phyloP scores from a whole-genome alignment of 2,329 filamentous ascomycete genomes.

The Monosporascus sp. region DNA sequence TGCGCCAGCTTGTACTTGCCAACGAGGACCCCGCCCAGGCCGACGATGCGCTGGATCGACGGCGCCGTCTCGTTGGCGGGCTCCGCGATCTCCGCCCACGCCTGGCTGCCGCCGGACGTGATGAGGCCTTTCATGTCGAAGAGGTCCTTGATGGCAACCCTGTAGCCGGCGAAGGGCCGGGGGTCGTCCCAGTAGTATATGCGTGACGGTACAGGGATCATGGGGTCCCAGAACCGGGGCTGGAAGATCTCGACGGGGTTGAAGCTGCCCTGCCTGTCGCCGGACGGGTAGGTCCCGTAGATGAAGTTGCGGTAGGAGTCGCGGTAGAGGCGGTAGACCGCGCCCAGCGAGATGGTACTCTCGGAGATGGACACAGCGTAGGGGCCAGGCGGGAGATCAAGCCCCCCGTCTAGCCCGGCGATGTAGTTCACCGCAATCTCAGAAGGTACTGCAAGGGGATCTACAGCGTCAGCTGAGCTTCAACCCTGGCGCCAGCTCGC shows the following conservation, averaged over 20 bases:
- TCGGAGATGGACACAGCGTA: constrained; percentile 13
- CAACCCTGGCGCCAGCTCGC: too few relatives aligned
- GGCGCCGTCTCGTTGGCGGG: constrained; percentile 23
- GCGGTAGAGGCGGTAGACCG: constrained; percentile 18
- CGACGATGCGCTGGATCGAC: constrained; percentile 26
- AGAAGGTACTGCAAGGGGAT: background rate
- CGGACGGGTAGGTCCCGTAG: constrained; percentile 18
- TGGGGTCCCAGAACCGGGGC: constrained; percentile 15
- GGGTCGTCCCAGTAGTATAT: constrained; percentile 30
- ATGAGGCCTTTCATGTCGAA: constrained; percentile 29
- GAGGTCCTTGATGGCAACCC: constrained; percentile 31
- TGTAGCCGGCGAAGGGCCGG: constrained; percentile 26
- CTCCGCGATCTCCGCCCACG: constrained; percentile 20
- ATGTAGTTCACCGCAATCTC: constrained; percentile 6
- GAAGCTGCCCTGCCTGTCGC: constrained; percentile 12
- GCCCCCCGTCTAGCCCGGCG: background rate
- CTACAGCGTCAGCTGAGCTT: too few relatives aligned
- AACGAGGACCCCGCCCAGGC: constrained; percentile 27
- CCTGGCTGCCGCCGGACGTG: constrained; percentile 26
- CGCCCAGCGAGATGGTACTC: constrained; percentile 10
- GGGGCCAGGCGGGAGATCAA: constrained; percentile 13
- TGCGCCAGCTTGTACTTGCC: constrained; percentile 30
- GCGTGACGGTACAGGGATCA: constrained; percentile 31
- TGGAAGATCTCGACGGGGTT: constrained; percentile 11
- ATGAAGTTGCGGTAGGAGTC: constrained; percentile 17